Conservation (phyloP, 371 early-diverging fungal species). For the Blakeslea trispora region DNA sequence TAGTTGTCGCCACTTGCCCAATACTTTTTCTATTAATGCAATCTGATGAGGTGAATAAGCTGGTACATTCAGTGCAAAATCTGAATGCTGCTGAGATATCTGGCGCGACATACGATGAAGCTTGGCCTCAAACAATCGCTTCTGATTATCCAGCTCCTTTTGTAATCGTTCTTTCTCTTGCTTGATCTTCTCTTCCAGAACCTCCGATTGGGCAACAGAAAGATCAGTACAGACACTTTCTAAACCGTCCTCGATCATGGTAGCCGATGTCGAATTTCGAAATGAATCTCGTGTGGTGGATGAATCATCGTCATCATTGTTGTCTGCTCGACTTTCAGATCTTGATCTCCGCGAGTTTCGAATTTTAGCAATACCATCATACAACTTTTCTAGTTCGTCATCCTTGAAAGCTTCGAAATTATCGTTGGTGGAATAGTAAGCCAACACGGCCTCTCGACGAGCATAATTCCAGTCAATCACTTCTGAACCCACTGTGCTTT, state of each 20-base stretch:
- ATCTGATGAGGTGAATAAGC: constrained; percentile 50
- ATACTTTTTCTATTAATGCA: constrained; percentile 50
- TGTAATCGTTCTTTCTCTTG: constrained; percentile 59
- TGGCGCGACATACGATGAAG: constrained; percentile 46
- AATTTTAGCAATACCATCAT: constrained; percentile 59
- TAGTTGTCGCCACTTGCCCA: constrained; percentile 62
- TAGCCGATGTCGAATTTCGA: constrained; percentile 37
- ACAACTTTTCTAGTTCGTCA: constrained; percentile 62
- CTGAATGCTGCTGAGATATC: constrained; percentile 42
- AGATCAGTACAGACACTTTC: constrained; percentile 51
- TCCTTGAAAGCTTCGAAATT: constrained; percentile 55
- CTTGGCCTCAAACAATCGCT: constrained; percentile 50
- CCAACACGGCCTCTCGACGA: constrained; percentile 65
- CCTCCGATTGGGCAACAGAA: constrained; percentile 30
- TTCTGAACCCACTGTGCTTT: constrained; percentile 55
- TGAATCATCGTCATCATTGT: constrained; percentile 51
- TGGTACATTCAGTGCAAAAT: constrained; percentile 25
- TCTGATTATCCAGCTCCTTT: constrained; percentile 53
- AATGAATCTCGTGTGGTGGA: constrained; percentile 50
- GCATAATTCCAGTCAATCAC: constrained; percentile 83
- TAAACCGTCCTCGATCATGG: constrained; percentile 40
- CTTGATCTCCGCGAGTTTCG: constrained; percentile 54
- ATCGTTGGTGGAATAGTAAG: constrained; percentile 46
- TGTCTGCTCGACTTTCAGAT: constrained; percentile 56
- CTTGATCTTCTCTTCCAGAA: constrained; percentile 55